A percentile compares a stretch with the other conserved stretches of the same genome.
Conservation (phyloP, 108 stramenopile species). For the Stephanodiscus triporus region DNA sequence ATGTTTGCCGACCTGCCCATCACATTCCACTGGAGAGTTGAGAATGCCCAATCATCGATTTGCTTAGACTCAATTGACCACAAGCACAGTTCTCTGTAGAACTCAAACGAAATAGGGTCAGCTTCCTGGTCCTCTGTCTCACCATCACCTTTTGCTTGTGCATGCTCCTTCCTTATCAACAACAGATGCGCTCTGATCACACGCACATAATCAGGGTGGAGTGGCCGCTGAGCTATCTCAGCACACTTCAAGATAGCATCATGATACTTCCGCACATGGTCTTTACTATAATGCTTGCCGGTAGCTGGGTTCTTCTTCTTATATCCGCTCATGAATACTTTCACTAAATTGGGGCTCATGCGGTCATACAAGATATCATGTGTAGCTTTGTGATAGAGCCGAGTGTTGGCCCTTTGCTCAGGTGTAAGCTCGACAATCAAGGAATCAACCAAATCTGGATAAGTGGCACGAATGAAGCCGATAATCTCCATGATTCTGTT, state of each 20-base stretch:
- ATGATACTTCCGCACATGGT: conserved; percentile 39
- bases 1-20: conserved; percentile 32
- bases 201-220: conserved; percentile 15
- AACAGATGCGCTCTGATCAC: conserved; percentile 33
- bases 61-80: conserved; percentile 26
- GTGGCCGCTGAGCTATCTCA: not conserved
- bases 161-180: conserved; percentile 10
- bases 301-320: conserved; percentile 6
- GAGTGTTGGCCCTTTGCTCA: conserved; percentile 1
- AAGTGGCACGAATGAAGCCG: no score
- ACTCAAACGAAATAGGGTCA: conserved; percentile 30
- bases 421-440: not conserved
- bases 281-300: conserved; percentile 17
- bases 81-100: conserved; percentile 17
- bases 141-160: conserved; percentile 20
- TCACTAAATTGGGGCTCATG: not conserved
- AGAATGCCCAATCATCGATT: conserved; percentile 24
- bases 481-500: no score
- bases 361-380: conserved; percentile 3
- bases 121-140: conserved; percentile 32
- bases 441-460: no score
- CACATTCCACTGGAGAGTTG: conserved; percentile 44
- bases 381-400: not conserved
- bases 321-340: conserved; percentile 15
- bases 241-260: conserved; percentile 41